Base-by-base conservation (phyloP, 805 yeast species). In the Yamadazyma philogaea region DNA sequence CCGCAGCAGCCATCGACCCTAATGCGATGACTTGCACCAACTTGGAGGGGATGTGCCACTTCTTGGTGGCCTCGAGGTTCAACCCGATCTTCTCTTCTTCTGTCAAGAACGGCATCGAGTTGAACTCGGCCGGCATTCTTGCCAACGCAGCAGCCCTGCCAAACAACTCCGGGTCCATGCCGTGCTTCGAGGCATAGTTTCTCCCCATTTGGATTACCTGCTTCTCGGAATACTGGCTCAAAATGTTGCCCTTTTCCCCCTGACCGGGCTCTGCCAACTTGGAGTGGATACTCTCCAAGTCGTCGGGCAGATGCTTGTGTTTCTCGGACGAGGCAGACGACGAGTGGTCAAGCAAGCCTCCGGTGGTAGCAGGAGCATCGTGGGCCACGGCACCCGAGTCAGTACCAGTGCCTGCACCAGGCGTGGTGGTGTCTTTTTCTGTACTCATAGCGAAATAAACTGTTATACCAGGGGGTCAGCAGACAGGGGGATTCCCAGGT, bases 171-270 rank as follows among this genome's bases (percentile, higher is more conserved):
- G 69, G 68, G 48, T 79, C 84, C 53, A 82, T 54, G 7, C 66
- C 72, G 50, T 81, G 68, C 51, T 77, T 77, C 24, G 61, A 47
- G 16, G 87, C 87, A 60, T 81, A 82, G 45, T 74, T 74, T 50
- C 84, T 68, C 30, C 87, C 87, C 86, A 82, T 81, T 46, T 72
- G 74, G 78, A 77, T 78, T 6, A 78, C 84, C 54, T 81, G 84
- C 19, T 74, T 75, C 48, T 79, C 81, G 14, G 80, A 60, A 52
- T 82, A 81, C 55, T 78, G 79, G 2, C 77, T 59, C 43, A 81
- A 61, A 40, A 79, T 73, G 51, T 81, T 81, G 20, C 63, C 68
- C 21, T 30, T 48, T 39, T 55, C 64, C 3, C 57, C 62, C 7
- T 45, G 30, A 19, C 52, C 55, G 24, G 56, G 44, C 30, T 59